Conservation (phyloP, 352 stramenopile genomes). For the Phytophthora pseudosyringae region DNA sequence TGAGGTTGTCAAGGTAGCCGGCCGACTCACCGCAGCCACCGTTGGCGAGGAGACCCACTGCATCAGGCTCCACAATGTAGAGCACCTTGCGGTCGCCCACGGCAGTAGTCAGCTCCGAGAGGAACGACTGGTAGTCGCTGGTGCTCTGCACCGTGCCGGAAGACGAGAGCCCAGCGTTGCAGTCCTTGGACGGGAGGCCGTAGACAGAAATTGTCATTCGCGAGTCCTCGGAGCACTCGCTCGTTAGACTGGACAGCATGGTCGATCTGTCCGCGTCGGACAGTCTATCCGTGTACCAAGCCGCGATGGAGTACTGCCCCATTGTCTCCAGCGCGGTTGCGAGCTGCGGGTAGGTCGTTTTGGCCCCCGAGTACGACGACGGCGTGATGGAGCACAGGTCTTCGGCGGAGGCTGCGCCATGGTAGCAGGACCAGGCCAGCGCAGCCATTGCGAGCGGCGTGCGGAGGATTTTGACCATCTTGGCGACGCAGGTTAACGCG, state of each 20-base stretch:
- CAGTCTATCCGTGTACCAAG: slow-evolving; percentile 65
- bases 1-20: slow-evolving; percentile 62
- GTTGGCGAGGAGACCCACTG: slow-evolving; percentile 57
- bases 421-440: slow-evolving; percentile 18
- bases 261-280: slow-evolving; percentile 32
- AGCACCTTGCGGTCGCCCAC: slow-evolving; percentile 61
- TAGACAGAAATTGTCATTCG: slow-evolving; percentile 71
- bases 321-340: slow-evolving; percentile 43
- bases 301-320: slow-evolving; percentile 49
- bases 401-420: slow-evolving; percentile 22
- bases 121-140: slow-evolving; percentile 55
- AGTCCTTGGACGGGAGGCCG: slow-evolving; percentile 74
- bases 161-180: slow-evolving; percentile 56
- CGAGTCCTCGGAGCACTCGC: slow-evolving; percentile 40
- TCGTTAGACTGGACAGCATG: slow-evolving; percentile 42
- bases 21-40: slow-evolving; percentile 45
- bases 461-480: slow-evolving; percentile 34
- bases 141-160: slow-evolving; percentile 44
- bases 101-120: slow-evolving; percentile 41
- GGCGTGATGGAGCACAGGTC: slow-evolving; percentile 48
- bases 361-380: slow-evolving; percentile 41
- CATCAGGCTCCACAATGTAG: slow-evolving; percentile 74
- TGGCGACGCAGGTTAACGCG: no score
- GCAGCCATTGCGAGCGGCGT: slow-evolving; percentile 19
- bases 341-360: slow-evolving; percentile 45